A percentile compares a stretch with the other conserved stretches of the same genome.
Conservation (phyloP, 106 monocot species). For the Dioscorea zingiberensis region DNA sequence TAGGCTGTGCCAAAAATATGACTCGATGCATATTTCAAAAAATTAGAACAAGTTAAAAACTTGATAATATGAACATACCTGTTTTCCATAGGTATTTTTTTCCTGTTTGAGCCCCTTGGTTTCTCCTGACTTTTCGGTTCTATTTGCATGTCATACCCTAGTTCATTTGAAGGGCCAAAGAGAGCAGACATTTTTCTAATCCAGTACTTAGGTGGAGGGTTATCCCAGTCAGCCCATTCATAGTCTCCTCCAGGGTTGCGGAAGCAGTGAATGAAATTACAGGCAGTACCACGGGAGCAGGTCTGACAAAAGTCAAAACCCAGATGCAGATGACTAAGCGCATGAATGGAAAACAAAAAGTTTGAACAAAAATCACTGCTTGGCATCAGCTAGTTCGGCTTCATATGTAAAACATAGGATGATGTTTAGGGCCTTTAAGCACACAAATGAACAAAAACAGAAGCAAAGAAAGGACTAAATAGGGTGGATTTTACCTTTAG, state of each 20-base stretch:
- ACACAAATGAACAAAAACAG: neutral
- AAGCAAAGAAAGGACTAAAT: neutral
- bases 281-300: constrained; percentile 85
- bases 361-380: too few species aligned
- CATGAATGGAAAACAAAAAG: neutral
- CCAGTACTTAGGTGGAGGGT: constrained; percentile 90
- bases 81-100: constrained; percentile 13
- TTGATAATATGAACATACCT: constrained; percentile 26
- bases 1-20: neutral
- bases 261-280: constrained; percentile 98
- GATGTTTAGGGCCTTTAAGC: too few species aligned
- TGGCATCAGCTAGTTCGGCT: too few species aligned
- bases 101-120: constrained; percentile 12
- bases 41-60: neutral
- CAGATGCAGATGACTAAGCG: neutral
- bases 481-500: constrained; percentile 44
- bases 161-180: constrained; percentile 62
- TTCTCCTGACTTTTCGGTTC: constrained; percentile 22
- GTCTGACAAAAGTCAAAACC: constrained; percentile 35
- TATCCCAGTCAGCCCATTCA: constrained; percentile 99
- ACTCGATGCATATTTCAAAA: neutral
- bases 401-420: too few species aligned
- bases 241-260: constrained; percentile 98
- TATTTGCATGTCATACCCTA: constrained; percentile 21
- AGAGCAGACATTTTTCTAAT: constrained; percentile 78